Base-by-base conservation (phyloP, 2,329 filamentous ascomycete genomes). In the Coleophoma cylindrospora region DNA sequence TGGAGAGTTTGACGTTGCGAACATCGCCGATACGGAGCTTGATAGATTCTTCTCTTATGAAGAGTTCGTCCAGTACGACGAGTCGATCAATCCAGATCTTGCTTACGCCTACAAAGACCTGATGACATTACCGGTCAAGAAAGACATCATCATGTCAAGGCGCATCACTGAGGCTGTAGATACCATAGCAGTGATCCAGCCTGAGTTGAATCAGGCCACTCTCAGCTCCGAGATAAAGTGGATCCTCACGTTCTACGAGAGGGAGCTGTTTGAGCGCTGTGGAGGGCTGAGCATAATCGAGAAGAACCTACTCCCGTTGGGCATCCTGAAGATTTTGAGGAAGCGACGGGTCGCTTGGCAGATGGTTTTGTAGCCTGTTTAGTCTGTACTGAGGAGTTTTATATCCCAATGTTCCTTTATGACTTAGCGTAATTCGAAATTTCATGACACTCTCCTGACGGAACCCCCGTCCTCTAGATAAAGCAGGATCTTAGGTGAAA, bases 201-300 rank as follows among this genome's bases (percentile, higher is more conserved):
- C 54, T 6, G 53, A 51, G 14, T 36, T 49, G 15, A 36, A 21
- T 12, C 19, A 40, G 27, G 48, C 43, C 19, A 45, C 48, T 40
- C 54, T 53, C 45, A 51, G 53, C 40, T 50, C 49, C 12, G 69
- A 71, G 49, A 62, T 64, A 55, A 58, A 59, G 51, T 71, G 68
- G 69, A 58, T 67, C 14, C 53, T 62, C 46, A 55, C 58, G 46
- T 54, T 70, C 43, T 68, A 70, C 57, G 61, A 55, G 3, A 54
- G 59, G 19, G 66, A 70, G 50, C 57, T 71, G 57, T 60, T 66
- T 34, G 57, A 62, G 49, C 58, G 60, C 34, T 71, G 69, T 58
- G 69, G 68, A 0, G 65, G 67, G 2, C 51, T 70, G 49, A 60
- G 58, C 15, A 59, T 72, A n/a, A 67, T 68, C 9, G 66, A 70